Evolutionary conservation across 208 protist genomes (phyloP).

Genomic region (Trypanosoma caninum): DNA sequence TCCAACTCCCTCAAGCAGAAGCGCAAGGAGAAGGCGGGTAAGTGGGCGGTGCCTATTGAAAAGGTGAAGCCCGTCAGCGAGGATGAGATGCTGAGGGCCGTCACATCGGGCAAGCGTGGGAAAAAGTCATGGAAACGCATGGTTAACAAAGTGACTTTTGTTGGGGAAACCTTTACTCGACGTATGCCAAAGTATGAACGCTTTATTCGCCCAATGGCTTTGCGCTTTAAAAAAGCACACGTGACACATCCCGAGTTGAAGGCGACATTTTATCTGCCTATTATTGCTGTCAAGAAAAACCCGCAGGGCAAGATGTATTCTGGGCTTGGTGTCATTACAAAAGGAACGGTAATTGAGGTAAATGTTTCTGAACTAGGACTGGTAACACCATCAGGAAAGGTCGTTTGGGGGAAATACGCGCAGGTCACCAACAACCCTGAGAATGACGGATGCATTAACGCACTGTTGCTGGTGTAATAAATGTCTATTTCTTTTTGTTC

Average conservation of each 20-base stretch:
- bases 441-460: conserved; percentile 99
- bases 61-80: conserved; percentile 98
- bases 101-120: conserved; percentile 93
- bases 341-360: conserved; percentile 99
- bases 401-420: conserved; percentile 98
- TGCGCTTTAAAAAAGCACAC: conserved; percentile 99
- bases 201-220: conserved; percentile 99
- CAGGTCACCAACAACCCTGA: conserved; percentile 99
- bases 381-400: conserved; percentile 99
- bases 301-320: conserved; percentile 99
- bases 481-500: background rate
- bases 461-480: conserved; percentile 99
- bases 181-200: conserved; percentile 99
- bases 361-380: conserved; percentile 99
- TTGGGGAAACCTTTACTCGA: conserved; percentile 99
- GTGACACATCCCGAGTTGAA: conserved; percentile 99
- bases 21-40: conserved; percentile 99
- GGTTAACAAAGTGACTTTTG: conserved; percentile 99
- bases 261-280: conserved; percentile 99
- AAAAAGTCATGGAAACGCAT: conserved; percentile 99
- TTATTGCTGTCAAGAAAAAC: conserved; percentile 99
- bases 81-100: conserved; percentile 99
- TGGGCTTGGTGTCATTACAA: conserved; percentile 99
- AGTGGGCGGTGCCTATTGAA: conserved; percentile 99
- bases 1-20: conserved; percentile 99